These are phyloP conservation scores for Xerocomellus amylosporus DNA, from an alignment of 768 basidiomycete genomes.

Conservation along the genomic window DNA sequence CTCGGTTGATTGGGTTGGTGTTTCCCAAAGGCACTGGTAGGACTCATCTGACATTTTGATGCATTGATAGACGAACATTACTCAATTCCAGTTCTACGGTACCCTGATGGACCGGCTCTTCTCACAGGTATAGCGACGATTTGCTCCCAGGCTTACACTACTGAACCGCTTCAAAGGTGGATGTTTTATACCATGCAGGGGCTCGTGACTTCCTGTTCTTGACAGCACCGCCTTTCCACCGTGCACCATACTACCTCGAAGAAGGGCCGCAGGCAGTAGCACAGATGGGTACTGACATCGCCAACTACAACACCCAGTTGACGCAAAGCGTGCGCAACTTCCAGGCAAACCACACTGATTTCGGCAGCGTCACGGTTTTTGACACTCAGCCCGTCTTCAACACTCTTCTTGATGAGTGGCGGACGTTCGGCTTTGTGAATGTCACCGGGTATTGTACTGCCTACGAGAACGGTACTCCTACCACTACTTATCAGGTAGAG, in stretches of 20 bases:
- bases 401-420: conserved; percentile 50
- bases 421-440: conserved; percentile 56
- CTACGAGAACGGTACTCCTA: conserved; percentile 57
- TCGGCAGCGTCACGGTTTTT: conserved; percentile 48
- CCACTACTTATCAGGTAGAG: conserved; percentile 48
- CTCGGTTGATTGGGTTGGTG: conserved; percentile 17
- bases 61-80: conserved; percentile 22
- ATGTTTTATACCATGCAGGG: conserved; percentile 35
- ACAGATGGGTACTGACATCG: conserved; percentile 35
- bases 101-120: conserved; percentile 26
- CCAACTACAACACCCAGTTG: conserved; percentile 52
- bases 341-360: conserved; percentile 38
- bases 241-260: conserved; percentile 51
- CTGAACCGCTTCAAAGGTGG: conserved; percentile 11
- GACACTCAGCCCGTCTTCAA: conserved; percentile 61
- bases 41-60: background rate
- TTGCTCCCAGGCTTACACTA: background rate
- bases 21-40: background rate
- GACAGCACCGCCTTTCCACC: conserved; percentile 56
- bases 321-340: conserved; percentile 38
- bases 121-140: conserved; percentile 20
- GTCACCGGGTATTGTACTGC: conserved; percentile 56
- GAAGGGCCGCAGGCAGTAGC: conserved; percentile 32
- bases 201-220: conserved; percentile 63
- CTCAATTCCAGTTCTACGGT: conserved; percentile 22